Percentiles rank a stretch among this genome's conserved stretches.
Evolutionary conservation across 805 yeast genomes (phyloP).

Genomic region (Lipomyces oligophaga): DNA sequence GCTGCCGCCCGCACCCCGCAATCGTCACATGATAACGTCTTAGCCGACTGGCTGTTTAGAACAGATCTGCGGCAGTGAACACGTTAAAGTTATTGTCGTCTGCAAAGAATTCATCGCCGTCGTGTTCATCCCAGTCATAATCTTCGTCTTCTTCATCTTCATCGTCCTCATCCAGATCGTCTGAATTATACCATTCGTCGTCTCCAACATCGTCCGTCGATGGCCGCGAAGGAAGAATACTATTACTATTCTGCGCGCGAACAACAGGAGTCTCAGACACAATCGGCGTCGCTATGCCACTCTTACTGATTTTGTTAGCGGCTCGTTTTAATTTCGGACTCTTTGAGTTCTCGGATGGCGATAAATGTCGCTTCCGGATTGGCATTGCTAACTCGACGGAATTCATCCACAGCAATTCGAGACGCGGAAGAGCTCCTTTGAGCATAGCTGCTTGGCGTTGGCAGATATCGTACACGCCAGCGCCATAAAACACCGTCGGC

Average conservation of each 20-base stretch:
- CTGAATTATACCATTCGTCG: not conserved
- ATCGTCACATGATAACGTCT: no score
- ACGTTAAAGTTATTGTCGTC: conserved; percentile 23
- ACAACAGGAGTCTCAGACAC: not conserved
- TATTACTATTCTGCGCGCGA: not conserved
- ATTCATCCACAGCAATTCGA: conserved; percentile 25
- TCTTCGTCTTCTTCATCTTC: not conserved
- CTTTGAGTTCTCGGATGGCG: not conserved
- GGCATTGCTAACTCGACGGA: conserved; percentile 22
- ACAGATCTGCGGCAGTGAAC: no score
- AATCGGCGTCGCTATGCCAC: conserved; percentile 1
- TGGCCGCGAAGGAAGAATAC: no score
- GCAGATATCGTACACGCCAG: conserved; percentile 22
- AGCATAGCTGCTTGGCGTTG: conserved; percentile 20
- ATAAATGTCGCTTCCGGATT: conserved; percentile 5
- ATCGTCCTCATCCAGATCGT: conserved; percentile 6
- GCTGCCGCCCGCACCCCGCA: no score
- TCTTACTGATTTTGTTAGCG: not conserved
- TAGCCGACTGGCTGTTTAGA: no score
- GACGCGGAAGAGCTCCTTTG: conserved; percentile 10
- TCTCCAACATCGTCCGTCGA: not conserved
- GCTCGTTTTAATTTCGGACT: not conserved
- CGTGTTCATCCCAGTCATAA: conserved; percentile 13
- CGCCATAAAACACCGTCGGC: conserved; percentile 24
- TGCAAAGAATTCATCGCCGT: conserved; percentile 20